phyloP scores from a whole-genome alignment of 1,139 yeast species.

The Yamadazyma songkhlaensis region DNA sequence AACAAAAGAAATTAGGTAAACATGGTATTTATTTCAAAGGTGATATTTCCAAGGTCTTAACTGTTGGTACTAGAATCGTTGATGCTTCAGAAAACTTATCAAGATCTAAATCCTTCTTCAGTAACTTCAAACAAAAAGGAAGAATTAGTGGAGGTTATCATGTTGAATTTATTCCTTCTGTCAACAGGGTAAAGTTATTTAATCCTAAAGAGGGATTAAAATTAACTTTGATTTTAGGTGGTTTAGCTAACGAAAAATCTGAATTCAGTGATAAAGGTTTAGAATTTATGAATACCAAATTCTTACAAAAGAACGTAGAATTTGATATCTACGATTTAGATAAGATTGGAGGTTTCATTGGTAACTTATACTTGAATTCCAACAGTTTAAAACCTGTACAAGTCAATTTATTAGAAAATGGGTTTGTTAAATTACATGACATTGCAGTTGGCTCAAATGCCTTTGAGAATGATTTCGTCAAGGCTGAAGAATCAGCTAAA shows the following conservation, averaged over 20 bases:
- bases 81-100: slow-evolving; percentile 77
- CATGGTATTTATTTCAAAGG: slow-evolving; percentile 56
- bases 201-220: slow-evolving; percentile 73
- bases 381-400: slow-evolving; percentile 57
- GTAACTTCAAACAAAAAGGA: slow-evolving; percentile 66
- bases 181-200: slow-evolving; percentile 62
- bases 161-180: slow-evolving; percentile 69
- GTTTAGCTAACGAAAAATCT: slow-evolving; percentile 53
- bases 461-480: slow-evolving; percentile 48
- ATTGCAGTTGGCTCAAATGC: slow-evolving; percentile 61
- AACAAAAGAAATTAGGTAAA: slow-evolving; percentile 50
- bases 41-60: slow-evolving; percentile 48
- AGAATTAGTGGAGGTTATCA: slow-evolving; percentile 52
- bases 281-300: slow-evolving; percentile 51
- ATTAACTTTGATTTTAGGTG: slow-evolving; percentile 73
- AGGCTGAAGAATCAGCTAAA: slow-evolving; percentile 66
- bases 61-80: slow-evolving; percentile 58
- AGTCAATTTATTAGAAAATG: slow-evolving; percentile 57
- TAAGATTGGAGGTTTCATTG: slow-evolving; percentile 79
- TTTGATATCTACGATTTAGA: slow-evolving; percentile 70
- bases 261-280: slow-evolving; percentile 54
- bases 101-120: slow-evolving; percentile 72
- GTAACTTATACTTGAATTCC: slow-evolving; percentile 58
- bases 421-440: slow-evolving; percentile 65
- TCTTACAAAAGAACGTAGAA: slow-evolving; percentile 71